These are phyloP conservation scores for Trypanosoma platydactyli DNA, from an alignment of 208 protist species.

Conservation along the genomic window DNA sequence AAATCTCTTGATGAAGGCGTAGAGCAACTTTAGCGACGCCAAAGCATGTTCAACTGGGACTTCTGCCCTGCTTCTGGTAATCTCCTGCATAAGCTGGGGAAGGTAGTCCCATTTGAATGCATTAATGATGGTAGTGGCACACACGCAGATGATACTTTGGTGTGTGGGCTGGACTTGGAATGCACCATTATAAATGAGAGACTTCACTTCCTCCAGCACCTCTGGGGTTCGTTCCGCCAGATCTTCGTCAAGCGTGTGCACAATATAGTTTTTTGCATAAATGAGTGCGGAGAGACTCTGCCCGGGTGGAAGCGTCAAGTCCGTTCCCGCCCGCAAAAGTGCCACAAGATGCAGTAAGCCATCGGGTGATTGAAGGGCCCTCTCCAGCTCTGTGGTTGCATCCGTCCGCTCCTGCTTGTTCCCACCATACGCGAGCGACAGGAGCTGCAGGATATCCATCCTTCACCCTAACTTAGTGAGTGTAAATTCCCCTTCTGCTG, in stretches of 20 bases:
- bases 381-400: slow-evolving; percentile 67
- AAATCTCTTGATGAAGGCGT: slow-evolving; percentile 76
- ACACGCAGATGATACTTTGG: slow-evolving; percentile 61
- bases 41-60: slow-evolving; percentile 36
- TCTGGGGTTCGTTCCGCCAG: slow-evolving; percentile 31
- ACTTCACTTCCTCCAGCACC: slow-evolving; percentile 61
- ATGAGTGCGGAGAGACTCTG: slow-evolving; percentile 81
- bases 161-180: slow-evolving; percentile 57
- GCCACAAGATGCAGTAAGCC: slow-evolving; percentile 52
- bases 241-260: slow-evolving; percentile 61
- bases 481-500: not conserved
- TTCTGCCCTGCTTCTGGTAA: slow-evolving; percentile 15
- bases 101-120: slow-evolving; percentile 85
- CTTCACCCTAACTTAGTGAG: slow-evolving; percentile 15
- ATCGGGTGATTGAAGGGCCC: slow-evolving; percentile 41
- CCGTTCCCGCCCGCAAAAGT: slow-evolving; percentile 59
- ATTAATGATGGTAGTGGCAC: slow-evolving; percentile 63
- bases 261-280: slow-evolving; percentile 82
- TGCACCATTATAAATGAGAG: slow-evolving; percentile 60
- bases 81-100: slow-evolving; percentile 60
- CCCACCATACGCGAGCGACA: slow-evolving; percentile 77
- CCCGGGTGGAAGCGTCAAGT: slow-evolving; percentile 44
- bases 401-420: slow-evolving; percentile 65
- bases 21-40: slow-evolving; percentile 68
- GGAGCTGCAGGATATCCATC: slow-evolving; percentile 64